Evolutionary conservation across 139 green algal genomes (phyloP).

Genomic region (Picochlorum costavermella): DNA sequence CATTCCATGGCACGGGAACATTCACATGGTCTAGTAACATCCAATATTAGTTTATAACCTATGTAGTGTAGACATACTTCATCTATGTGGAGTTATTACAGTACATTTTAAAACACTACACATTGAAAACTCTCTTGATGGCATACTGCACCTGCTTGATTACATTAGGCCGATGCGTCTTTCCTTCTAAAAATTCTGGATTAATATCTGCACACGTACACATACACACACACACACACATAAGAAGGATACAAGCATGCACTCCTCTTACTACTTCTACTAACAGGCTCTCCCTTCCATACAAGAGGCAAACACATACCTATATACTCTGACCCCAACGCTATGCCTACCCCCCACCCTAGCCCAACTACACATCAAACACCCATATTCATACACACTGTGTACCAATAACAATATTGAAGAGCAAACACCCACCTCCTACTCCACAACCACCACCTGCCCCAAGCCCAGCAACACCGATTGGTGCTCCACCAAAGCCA

Average conservation of each 20-base stretch:
- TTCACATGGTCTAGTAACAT: too few species aligned
- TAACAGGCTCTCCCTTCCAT: too few species aligned
- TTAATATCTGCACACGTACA: not conserved
- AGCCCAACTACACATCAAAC: slow-evolving; percentile 10
- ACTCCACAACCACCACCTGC: slow-evolving; percentile 24
- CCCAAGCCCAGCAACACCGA: slow-evolving; percentile 17
- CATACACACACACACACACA: not conserved
- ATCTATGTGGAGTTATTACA: too few species aligned
- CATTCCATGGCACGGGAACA: not conserved
- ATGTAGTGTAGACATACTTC: too few species aligned
- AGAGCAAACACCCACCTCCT: not conserved
- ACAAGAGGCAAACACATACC: slow-evolving; percentile 2
- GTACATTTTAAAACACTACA: too few species aligned
- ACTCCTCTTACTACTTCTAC: too few species aligned
- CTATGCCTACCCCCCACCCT: slow-evolving; percentile 17
- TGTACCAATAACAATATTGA: not conserved
- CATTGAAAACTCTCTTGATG: slow-evolving; percentile 13
- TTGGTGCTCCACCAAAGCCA: slow-evolving; percentile 25
- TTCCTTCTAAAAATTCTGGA: slow-evolving; percentile 26
- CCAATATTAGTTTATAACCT: too few species aligned
- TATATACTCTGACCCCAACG: slow-evolving; percentile 24
- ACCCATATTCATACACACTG: too few species aligned
- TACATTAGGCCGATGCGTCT: slow-evolving; percentile 18
- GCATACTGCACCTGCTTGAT: slow-evolving; percentile 22
- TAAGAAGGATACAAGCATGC: too few species aligned